Conservation (phyloP, 345 rosid species). For the Aethionema arabicum region DNA sequence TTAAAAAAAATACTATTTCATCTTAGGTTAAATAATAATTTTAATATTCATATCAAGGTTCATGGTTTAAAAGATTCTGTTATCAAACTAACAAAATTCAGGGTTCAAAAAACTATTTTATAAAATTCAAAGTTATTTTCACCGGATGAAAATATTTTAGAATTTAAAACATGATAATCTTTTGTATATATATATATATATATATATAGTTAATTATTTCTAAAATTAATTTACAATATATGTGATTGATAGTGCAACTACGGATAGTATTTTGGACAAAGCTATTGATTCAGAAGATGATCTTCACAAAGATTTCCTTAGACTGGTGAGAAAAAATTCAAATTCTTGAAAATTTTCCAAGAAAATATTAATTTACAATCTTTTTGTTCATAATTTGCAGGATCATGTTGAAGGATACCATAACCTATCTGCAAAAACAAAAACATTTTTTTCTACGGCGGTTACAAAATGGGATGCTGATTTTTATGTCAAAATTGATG, state of each 20-base stretch:
- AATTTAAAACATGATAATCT: too few relatives aligned
- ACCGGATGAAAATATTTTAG: too few relatives aligned
- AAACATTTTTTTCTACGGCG: constrained; percentile 82
- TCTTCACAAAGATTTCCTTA: constrained; percentile 89
- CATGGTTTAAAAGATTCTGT: too few relatives aligned
- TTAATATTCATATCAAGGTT: too few relatives aligned
- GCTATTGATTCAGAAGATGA: constrained; percentile 94
- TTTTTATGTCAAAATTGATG: constrained; percentile 91
- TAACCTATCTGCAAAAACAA: constrained; percentile 91
- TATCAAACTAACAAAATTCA: too few relatives aligned
- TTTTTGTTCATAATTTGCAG: constrained; percentile 39
- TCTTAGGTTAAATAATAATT: too few relatives aligned
- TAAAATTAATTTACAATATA: background rate
- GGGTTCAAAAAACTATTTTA: too few relatives aligned
- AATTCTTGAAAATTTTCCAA: background rate
- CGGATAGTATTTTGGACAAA: constrained; percentile 77
- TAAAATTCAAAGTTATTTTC: too few relatives aligned
- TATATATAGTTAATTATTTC: too few relatives aligned
- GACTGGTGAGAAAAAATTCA: constrained; percentile 59
- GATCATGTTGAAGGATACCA: constrained; percentile 97
- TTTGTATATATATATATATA: too few relatives aligned
- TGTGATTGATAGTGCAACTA: constrained; percentile 59
- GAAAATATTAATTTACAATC: background rate
- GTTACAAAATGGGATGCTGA: constrained; percentile 97
- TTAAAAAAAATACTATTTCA: too few relatives aligned